Evolutionary conservation across 202 grass and related monocot species (phyloP).

Genomic region (Zizania palustris): DNA sequence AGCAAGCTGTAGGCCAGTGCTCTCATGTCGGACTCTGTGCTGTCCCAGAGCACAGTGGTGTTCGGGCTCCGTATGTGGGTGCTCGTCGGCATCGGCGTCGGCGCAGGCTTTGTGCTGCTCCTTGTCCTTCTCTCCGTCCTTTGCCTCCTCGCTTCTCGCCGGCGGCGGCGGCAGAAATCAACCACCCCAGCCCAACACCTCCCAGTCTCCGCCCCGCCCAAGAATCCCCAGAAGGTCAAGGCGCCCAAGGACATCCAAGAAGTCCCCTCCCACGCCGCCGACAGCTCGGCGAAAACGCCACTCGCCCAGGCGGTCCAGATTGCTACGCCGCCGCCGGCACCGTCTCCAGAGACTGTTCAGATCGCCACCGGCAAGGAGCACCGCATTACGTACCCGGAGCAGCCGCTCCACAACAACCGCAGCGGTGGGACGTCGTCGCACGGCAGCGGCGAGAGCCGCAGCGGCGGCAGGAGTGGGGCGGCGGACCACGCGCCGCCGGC

Average conservation of each 20-base stretch:
- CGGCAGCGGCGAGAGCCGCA: slow-evolving; percentile 53
- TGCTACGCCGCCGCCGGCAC: slow-evolving; percentile 24
- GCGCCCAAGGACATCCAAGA: slow-evolving; percentile 62
- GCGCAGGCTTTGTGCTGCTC: slow-evolving; percentile 79
- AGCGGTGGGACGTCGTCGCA: slow-evolving; percentile 49
- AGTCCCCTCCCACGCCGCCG: slow-evolving; percentile 40
- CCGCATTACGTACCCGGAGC: slow-evolving; percentile 52
- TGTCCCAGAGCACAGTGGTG: slow-evolving; percentile 77
- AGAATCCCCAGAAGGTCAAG: slow-evolving; percentile 41
- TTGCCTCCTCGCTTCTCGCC: slow-evolving; percentile 64
- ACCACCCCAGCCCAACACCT: slow-evolving; percentile 39
- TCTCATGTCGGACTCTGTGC: slow-evolving; percentile 66
- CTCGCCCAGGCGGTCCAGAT: slow-evolving; percentile 48
- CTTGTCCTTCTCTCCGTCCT: slow-evolving; percentile 72
- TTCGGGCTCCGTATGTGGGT: slow-evolving; percentile 92
- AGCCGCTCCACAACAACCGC: slow-evolving; percentile 49
- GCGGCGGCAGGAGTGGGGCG: slow-evolving; percentile 22
- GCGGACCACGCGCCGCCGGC: slow-evolving; percentile 41
- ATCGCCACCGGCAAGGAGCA: slow-evolving; percentile 58
- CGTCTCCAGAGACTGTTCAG: slow-evolving; percentile 43
- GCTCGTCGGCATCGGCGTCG: slow-evolving; percentile 70
- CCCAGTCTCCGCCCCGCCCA: slow-evolving; percentile 40
- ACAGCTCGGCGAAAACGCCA: slow-evolving; percentile 33
- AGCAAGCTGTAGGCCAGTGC: too few species aligned
- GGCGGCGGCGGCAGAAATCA: slow-evolving; percentile 38